A percentile compares a stretch with the other conserved stretches of the same genome.
These are phyloP conservation scores for Phellinidium pouzarii DNA, from an alignment of 1,284 basidiomycete genomes.

Conservation along the genomic window DNA sequence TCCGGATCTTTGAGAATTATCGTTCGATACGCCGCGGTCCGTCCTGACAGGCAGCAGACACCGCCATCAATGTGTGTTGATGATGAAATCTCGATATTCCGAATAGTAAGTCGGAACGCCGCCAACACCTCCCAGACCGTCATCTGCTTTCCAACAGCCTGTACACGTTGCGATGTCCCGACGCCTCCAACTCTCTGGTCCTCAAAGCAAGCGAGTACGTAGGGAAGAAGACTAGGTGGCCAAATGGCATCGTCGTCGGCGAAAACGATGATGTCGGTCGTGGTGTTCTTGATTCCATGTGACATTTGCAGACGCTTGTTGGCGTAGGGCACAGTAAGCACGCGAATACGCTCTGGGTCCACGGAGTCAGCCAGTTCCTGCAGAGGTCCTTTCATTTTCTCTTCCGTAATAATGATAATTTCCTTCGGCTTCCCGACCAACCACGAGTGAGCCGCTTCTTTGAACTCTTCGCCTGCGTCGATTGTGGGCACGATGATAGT, in stretches of 20 bases:
- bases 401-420: conserved; percentile 90
- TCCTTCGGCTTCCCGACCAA: conserved; percentile 86
- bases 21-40: conserved; percentile 88
- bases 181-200: conserved; percentile 90
- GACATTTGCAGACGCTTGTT: conserved; percentile 92
- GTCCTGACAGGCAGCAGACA: conserved; percentile 83
- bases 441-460: conserved; percentile 87
- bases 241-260: conserved; percentile 94
- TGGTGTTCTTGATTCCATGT: conserved; percentile 83
- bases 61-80: conserved; percentile 91
- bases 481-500: conserved; percentile 94
- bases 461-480: conserved; percentile 91
- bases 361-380: conserved; percentile 84
- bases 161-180: conserved; percentile 84
- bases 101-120: conserved; percentile 84
- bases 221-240: conserved; percentile 82
- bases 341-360: conserved; percentile 76
- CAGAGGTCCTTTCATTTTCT: conserved; percentile 80
- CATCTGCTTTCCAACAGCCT: conserved; percentile 70
- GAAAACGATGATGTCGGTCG: conserved; percentile 92
- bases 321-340: conserved; percentile 85
- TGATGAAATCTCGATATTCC: conserved; percentile 86
- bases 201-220: conserved; percentile 85
- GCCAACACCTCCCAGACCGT: conserved; percentile 93
- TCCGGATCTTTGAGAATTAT: conserved; percentile 91